Evolutionary conservation across 2,329 filamentous ascomycete genomes (phyloP).

Genomic region (Trichoderma atrobrunneum): DNA sequence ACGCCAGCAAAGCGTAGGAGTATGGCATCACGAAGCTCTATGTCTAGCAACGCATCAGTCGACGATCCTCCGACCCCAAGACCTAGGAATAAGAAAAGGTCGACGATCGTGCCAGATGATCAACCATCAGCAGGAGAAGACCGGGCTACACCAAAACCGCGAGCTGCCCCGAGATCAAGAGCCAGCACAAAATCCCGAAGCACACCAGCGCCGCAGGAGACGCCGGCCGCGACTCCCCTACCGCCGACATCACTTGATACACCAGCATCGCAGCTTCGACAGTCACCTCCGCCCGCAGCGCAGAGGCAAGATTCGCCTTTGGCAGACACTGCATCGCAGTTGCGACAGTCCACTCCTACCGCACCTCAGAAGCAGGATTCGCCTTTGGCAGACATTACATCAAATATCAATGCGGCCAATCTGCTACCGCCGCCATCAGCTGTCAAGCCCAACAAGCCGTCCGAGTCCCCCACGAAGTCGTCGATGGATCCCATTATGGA

Average conservation of each 20-base stretch:
- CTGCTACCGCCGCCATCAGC: conserved; percentile 38
- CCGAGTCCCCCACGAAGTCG: neutral
- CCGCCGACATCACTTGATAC: neutral
- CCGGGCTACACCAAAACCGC: neutral
- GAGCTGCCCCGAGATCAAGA: neutral
- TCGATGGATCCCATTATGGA: conserved; percentile 72
- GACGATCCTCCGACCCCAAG: neutral
- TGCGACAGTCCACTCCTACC: conserved; percentile 56
- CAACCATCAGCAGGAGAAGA: conserved; percentile 3
- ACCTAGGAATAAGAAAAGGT: neutral
- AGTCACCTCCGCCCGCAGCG: conserved; percentile 55
- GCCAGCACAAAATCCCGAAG: neutral
- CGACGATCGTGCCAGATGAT: neutral
- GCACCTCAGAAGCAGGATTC: conserved; percentile 49
- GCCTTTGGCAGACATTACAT: conserved; percentile 72
- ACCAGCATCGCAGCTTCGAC: conserved; percentile 39
- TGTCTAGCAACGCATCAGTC: conserved; percentile 27
- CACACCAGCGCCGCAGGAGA: neutral
- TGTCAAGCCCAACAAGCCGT: conserved; percentile 68
- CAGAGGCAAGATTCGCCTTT: conserved; percentile 57
- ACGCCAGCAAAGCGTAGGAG: conserved; percentile 68
- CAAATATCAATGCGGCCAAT: conserved; percentile 53
- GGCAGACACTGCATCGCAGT: conserved; percentile 67
- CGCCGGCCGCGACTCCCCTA: neutral
- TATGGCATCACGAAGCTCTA: conserved; percentile 41